These are phyloP conservation scores for Monosporozyma unispora DNA, from an alignment of 805 yeast genomes.

Conservation along the genomic window DNA sequence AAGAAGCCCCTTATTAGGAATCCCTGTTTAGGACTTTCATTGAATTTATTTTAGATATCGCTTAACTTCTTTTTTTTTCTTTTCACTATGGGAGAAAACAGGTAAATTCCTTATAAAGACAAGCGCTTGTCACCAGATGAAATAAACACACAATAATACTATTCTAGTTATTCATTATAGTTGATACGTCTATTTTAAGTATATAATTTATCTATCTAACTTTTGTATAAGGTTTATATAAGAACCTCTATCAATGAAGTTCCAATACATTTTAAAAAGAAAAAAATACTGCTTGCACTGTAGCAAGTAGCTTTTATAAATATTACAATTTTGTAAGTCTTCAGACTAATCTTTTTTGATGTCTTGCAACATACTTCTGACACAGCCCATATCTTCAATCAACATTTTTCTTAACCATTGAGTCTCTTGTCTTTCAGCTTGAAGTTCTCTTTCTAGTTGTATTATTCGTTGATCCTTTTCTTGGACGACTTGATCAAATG, in stretches of 20 bases:
- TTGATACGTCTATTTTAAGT: not conserved
- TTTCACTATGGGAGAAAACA: too few species aligned
- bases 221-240: not conserved
- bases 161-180: not conserved
- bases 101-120: too few species aligned
- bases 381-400: constrained; percentile 31
- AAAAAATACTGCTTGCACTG: not conserved
- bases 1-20: too few species aligned
- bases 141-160: too few species aligned
- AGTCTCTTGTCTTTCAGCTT: constrained; percentile 28
- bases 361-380: constrained; percentile 25
- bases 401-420: constrained; percentile 30
- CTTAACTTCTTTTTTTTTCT: too few species aligned
- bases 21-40: too few species aligned
- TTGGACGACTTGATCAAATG: constrained; percentile 21
- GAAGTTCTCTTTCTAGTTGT: constrained; percentile 26
- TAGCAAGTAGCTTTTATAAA: not conserved
- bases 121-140: not conserved
- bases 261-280: not conserved
- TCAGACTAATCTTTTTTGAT: constrained; percentile 9
- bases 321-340: not conserved
- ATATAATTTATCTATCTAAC: not conserved
- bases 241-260: not conserved
- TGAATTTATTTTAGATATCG: too few species aligned
- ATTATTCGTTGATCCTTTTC: constrained; percentile 27